Base-by-base conservation (phyloP, 2,329 filamentous ascomycete species). In the Hyphodiscus sp. region DNA sequence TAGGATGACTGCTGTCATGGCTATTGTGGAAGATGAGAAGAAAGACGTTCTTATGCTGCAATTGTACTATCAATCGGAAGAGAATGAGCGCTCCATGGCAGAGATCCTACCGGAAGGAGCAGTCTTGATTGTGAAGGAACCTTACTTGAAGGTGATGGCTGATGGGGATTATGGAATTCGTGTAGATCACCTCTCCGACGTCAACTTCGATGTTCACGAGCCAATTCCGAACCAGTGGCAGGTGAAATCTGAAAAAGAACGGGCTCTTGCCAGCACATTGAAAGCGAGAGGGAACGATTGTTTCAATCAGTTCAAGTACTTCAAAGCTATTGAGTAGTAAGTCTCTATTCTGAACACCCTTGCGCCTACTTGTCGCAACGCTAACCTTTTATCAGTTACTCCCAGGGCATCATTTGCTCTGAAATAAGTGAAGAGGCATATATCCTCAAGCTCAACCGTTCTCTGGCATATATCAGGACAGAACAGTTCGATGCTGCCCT, bases 171-270 rank as follows among this genome's bases (percentile, higher is more conserved):
- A 76, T 61, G 69, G 66, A 0, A 33, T 82, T 20, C 70, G 77
- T 6, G 74, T 80, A 7, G 79, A 82, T 53, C 79, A 82, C 60
- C 59, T 75, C 16, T 73, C 71, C 16, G 78, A 82, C 52, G 57
- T 81, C 18, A 55, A 73, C 2, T 69, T 68, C 0, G 49, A 58
- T 0, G 45, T 59, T 18, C 71, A 79, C 42, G 49, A 65, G n/a
- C 68, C 63, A 4, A 62, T 78, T 13, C 76, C 76, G 18, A 41
- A 10, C 30, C 20, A 29, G 9, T 43, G 43, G 53, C 44, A 46
- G 20, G 10, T 16, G 20, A 16, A 16, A 5, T 9, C 15, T 19
- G 20, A 6, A 20, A 16, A 46, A n/a, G 16, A 8, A 18, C 16
- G 20, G 6, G n/a, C 15, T 20, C 15, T n/a, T 13, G 44, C 44